Evolutionary conservation across 2,329 filamentous ascomycete genomes (phyloP).

Genomic region (Periglandula ipomoeae): DNA sequence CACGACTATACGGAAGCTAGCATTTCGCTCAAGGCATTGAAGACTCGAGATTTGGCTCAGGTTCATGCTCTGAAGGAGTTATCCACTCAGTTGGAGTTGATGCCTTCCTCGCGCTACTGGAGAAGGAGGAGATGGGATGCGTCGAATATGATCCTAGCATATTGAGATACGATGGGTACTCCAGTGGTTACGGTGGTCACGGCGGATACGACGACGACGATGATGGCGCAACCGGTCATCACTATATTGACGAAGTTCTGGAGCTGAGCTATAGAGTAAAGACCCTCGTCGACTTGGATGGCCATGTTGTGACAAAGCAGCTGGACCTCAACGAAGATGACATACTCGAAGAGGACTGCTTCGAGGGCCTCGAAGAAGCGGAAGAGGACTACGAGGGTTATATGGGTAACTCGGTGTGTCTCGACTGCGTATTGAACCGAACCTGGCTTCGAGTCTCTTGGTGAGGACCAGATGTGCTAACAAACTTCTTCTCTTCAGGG

Average conservation of each 20-base stretch:
- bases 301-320: conserved; percentile 11
- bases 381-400: conserved; percentile 19
- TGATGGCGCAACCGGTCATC: conserved; percentile 7
- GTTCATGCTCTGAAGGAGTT: conserved; percentile 17
- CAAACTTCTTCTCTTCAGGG: conserved; percentile 9
- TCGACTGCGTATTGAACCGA: background rate
- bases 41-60: conserved; percentile 17
- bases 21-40: conserved; percentile 19
- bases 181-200: conserved; percentile 4
- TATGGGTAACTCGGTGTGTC: conserved; percentile 19
- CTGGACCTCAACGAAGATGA: conserved; percentile 12
- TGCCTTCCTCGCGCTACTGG: conserved; percentile 23
- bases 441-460: background rate
- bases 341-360: conserved; percentile 16
- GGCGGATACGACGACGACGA: conserved; percentile 6
- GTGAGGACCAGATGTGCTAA: background rate
- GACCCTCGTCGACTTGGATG: conserved; percentile 19
- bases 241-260: conserved; percentile 10
- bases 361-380: conserved; percentile 7
- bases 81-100: conserved; percentile 18
- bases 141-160: conserved; percentile 5
- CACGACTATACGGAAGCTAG: conserved; percentile 25
- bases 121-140: conserved; percentile 18
- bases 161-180: background rate
- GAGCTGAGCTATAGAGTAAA: conserved; percentile 12